Conservation (phyloP, 1,284 basidiomycete species). For the Malassezia yamatoensis region DNA sequence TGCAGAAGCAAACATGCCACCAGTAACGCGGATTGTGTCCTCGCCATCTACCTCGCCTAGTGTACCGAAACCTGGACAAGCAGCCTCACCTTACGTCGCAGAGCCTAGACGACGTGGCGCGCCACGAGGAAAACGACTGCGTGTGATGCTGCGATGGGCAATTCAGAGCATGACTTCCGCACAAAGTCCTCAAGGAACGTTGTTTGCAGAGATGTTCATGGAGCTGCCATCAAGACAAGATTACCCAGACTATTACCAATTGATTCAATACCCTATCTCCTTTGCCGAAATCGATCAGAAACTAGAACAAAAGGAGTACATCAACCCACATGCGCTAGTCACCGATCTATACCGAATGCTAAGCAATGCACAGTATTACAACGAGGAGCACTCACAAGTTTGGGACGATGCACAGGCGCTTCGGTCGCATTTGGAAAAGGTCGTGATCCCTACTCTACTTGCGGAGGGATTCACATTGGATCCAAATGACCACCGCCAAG, state of each 20-base stretch:
- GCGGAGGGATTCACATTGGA: slow-evolving; percentile 44
- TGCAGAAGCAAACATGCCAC: not conserved
- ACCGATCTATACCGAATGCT: slow-evolving; percentile 39
- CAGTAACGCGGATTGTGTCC: not conserved
- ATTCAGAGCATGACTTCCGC: slow-evolving; percentile 24
- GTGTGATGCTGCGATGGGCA: slow-evolving; percentile 34
- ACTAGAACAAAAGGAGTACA: slow-evolving; percentile 30
- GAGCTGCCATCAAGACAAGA: slow-evolving; percentile 31
- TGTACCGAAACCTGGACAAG: not conserved
- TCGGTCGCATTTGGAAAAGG: slow-evolving; percentile 30
- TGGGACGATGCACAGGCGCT: slow-evolving; percentile 40
- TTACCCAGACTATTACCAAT: slow-evolving; percentile 43
- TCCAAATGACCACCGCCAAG: slow-evolving; percentile 38
- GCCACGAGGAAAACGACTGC: slow-evolving; percentile 38
- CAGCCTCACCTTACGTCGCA: not conserved
- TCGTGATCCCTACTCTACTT: slow-evolving; percentile 32
- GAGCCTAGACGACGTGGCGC: slow-evolving; percentile 17
- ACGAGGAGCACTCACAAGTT: slow-evolving; percentile 28
- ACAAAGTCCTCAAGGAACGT: slow-evolving; percentile 20
- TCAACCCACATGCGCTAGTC: slow-evolving; percentile 35
- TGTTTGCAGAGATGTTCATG: slow-evolving; percentile 29
- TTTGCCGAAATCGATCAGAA: slow-evolving; percentile 32
- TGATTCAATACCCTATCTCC: slow-evolving; percentile 32
- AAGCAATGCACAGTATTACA: slow-evolving; percentile 42
- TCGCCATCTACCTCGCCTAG: not conserved